These are phyloP conservation scores for Pythium insidiosum DNA, from an alignment of 352 stramenopile species.

Conservation along the genomic window DNA sequence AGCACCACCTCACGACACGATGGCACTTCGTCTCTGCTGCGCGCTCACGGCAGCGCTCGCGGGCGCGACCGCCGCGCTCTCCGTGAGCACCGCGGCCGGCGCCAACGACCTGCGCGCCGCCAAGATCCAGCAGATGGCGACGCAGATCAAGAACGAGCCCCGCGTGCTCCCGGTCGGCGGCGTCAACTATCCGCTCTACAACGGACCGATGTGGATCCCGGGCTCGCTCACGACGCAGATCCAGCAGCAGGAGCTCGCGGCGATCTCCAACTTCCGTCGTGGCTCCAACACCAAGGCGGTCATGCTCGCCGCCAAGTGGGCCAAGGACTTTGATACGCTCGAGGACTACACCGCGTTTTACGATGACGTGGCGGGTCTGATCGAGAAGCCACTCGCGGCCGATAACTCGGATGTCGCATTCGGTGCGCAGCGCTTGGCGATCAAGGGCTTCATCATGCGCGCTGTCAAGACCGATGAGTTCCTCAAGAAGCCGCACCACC, in stretches of 20 bases:
- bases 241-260: conserved; percentile 4
- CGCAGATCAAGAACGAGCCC: conserved; percentile 11
- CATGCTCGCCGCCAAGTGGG: neutral
- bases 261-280: conserved; percentile 2
- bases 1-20: too few relatives aligned
- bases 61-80: too few relatives aligned
- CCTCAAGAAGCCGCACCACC: neutral
- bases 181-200: conserved; percentile 1
- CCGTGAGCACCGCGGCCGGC: too few relatives aligned
- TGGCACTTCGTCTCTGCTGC: too few relatives aligned
- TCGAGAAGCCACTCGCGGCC: conserved; percentile 6
- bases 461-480: conserved; percentile 8
- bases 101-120: too few relatives aligned
- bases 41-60: too few relatives aligned
- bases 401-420: conserved; percentile 34
- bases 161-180: conserved; percentile 1
- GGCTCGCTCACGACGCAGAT: conserved; percentile 5
- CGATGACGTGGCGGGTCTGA: neutral
- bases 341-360: conserved; percentile 6
- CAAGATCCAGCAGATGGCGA: neutral
- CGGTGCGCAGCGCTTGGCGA: conserved; percentile 25
- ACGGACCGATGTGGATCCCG: neutral
- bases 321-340: neutral
- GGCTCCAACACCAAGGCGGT: neutral
- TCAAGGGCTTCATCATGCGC: conserved; percentile 37